A percentile compares a stretch with the other conserved stretches of the same genome.
phyloP scores from a whole-genome alignment of 192 early-diverging fungal genomes.

The Physocladia obscura region DNA sequence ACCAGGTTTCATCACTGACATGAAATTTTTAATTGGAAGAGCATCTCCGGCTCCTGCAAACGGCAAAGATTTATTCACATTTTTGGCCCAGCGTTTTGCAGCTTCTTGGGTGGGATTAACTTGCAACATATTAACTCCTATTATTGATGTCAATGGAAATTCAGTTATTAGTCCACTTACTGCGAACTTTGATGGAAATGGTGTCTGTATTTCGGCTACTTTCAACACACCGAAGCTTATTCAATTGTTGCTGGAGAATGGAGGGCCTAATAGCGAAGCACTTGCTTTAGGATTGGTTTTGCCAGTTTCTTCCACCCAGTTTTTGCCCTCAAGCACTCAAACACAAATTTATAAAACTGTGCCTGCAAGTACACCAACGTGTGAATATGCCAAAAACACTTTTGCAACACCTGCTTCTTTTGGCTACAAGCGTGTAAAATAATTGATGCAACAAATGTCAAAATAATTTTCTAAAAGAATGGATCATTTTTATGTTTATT shows the following conservation, averaged over 20 bases:
- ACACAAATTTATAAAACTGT: too few relatives aligned
- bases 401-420: too few relatives aligned
- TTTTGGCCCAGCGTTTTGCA: constrained; percentile 10
- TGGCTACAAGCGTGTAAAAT: too few relatives aligned
- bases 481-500: too few relatives aligned
- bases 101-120: constrained; percentile 15
- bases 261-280: not conserved
- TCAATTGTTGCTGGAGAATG: not conserved
- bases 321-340: too few relatives aligned
- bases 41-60: constrained; percentile 2
- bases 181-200: not conserved
- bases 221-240: constrained; percentile 3
- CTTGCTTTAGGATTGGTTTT: too few relatives aligned
- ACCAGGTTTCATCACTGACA: constrained; percentile 23
- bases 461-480: too few relatives aligned
- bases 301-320: not conserved
- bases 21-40: constrained; percentile 15
- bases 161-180: not conserved
- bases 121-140: constrained; percentile 2
- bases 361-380: too few relatives aligned
- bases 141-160: not conserved
- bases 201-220: not conserved
- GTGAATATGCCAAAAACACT: too few relatives aligned
- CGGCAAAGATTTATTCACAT: constrained; percentile 26
- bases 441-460: too few relatives aligned